Evolutionary conservation across 768 basidiomycete genomes (phyloP).

Genomic region (Russula abietina): DNA sequence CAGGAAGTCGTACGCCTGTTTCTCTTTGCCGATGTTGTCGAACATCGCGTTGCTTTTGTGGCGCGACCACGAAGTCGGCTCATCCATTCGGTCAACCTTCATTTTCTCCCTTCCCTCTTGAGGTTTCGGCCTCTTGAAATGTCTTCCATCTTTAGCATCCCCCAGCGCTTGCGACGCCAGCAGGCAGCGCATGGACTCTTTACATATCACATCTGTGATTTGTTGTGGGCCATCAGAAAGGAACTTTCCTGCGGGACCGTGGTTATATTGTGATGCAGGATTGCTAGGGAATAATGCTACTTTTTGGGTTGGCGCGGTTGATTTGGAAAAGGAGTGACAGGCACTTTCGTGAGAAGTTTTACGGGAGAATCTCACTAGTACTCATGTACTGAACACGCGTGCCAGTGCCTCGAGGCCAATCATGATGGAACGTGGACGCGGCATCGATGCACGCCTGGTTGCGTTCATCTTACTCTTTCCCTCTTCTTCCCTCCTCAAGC

Average conservation of each 20-base stretch:
- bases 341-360: background rate
- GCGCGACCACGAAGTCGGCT: too few species aligned
- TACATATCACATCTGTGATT: background rate
- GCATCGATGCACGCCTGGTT: background rate
- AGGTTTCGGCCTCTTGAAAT: too few species aligned
- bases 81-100: background rate
- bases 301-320: too few species aligned
- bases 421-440: background rate
- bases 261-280: background rate
- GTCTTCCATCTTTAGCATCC: background rate
- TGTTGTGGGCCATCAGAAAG: background rate
- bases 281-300: too few species aligned
- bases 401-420: too few species aligned
- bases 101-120: background rate
- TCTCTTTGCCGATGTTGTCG: too few species aligned
- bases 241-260: background rate
- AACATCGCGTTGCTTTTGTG: too few species aligned
- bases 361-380: too few species aligned
- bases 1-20: background rate
- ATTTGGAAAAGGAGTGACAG: background rate
- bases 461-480: background rate
- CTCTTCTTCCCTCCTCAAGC: background rate
- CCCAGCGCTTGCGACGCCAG: background rate
- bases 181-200: background rate
- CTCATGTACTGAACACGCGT: too few species aligned